Base-by-base conservation (phyloP, 495 filamentous ascomycete genomes). In the Annulohypoxylon stygium region DNA sequence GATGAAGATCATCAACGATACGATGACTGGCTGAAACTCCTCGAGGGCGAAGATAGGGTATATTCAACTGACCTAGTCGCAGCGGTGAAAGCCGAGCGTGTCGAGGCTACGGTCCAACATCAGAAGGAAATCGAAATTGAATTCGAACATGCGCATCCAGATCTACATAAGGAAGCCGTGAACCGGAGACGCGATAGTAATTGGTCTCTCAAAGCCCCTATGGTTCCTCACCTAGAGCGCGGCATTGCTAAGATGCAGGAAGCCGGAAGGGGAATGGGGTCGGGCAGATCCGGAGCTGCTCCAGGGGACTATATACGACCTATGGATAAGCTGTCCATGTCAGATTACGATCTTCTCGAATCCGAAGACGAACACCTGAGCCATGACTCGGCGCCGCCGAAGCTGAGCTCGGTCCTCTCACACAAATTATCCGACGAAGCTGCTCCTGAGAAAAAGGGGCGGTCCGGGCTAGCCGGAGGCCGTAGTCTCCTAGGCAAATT, bases 71-170 rank as follows among this genome's bases (percentile, higher is more conserved):
- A 83, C 16, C 73, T 85, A 11, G 77, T 79, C 10, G 76, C 78
- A 4, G 61, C 79, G n/a, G 71, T 79, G 53, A 83, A 84, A 63
- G 67, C 75, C 4, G 83, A 84, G 33, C 77, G 83, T 14, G 58
- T 67, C 12, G 70, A 74, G 4, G 78, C 77, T 7, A 79, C 82
- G n/a, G 73, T 79, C 23, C 78, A 83, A 48, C 76, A 80, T 14
- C 83, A 85, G 55, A 74, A 69, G 53, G 78, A 81, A 20, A 75
- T 85, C 33, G 82, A 83, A 51, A 61, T 67, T 1, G 80, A 84
- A 37, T 82, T 85, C 25, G 74, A 81, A 39, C 57, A 65, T 4
- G 74, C 71, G 9, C 79, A 81, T 45, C 79, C 82, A 0, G 76
- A 70, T 5, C 71, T 83, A 10, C 81, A 75, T 58, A 78, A 65